Conservation (phyloP, 2,329 filamentous ascomycete genomes). For the Colletotrichum sp. region DNA sequence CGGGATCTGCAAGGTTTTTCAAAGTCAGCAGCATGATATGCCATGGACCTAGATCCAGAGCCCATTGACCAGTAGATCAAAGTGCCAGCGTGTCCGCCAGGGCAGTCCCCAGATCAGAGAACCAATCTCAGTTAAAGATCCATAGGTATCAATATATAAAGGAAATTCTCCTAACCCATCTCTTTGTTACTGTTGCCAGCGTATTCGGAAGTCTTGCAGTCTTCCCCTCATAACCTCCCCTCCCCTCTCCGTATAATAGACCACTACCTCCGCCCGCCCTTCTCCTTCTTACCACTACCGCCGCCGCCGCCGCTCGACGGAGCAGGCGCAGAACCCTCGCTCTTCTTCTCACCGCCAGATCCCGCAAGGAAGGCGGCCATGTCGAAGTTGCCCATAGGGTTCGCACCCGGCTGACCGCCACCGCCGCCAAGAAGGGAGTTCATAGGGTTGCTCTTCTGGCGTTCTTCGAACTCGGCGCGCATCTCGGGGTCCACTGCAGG, state of each 20-base stretch:
- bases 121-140: not conserved
- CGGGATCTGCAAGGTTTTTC: not conserved
- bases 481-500: constrained; percentile 92
- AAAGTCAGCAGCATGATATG: not conserved
- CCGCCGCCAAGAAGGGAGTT: constrained; percentile 56
- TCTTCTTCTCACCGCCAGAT: constrained; percentile 45
- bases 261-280: constrained; percentile 42
- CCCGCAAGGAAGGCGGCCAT: constrained; percentile 70
- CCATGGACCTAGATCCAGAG: accelerated
- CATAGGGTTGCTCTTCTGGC: constrained; percentile 78
- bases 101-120: accelerated
- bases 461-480: constrained; percentile 89
- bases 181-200: not conserved
- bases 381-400: constrained; percentile 61
- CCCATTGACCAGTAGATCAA: not conserved
- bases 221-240: not conserved
- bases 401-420: constrained; percentile 30
- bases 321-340: constrained; percentile 38
- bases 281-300: constrained; percentile 40
- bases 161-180: not conserved
- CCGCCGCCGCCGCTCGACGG: constrained; percentile 24
- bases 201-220: not conserved
- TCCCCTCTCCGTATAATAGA: not conserved
- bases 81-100: accelerated
- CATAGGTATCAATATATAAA: constrained; percentile 4